A percentile compares a stretch with the other conserved stretches of the same genome.
Evolutionary conservation across 1,284 basidiomycete genomes (phyloP).

Genomic region (Prillingera fragicola): DNA sequence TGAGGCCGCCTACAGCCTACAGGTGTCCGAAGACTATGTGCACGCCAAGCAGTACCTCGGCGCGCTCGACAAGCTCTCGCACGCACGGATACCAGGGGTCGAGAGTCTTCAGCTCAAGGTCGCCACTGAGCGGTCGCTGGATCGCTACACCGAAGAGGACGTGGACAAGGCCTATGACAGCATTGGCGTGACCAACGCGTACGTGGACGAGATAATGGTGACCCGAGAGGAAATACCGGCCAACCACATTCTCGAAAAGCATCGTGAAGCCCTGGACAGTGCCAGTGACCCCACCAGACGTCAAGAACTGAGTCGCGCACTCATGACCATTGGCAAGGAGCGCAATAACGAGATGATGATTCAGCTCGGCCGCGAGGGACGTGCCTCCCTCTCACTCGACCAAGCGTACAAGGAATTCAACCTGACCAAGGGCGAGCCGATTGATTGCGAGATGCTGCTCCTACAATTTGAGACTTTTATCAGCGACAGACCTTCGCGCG

Average conservation of each 20-base stretch:
- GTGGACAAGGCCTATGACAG: slow-evolving; percentile 28
- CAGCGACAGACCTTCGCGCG: slow-evolving; percentile 14
- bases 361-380: slow-evolving; percentile 23
- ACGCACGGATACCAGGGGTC: slow-evolving; percentile 14
- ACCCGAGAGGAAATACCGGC: slow-evolving; percentile 30
- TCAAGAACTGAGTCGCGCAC: slow-evolving; percentile 20
- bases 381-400: slow-evolving; percentile 30
- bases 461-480: slow-evolving; percentile 41
- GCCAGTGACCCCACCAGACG: slow-evolving; percentile 16
- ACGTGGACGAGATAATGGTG: slow-evolving; percentile 25
- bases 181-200: slow-evolving; percentile 25
- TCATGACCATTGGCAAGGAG: slow-evolving; percentile 31
- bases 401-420: slow-evolving; percentile 41
- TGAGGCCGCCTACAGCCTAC: slow-evolving; percentile 32
- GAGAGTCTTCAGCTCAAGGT: slow-evolving; percentile 31
- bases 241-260: slow-evolving; percentile 29
- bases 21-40: slow-evolving; percentile 23
- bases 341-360: slow-evolving; percentile 24
- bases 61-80: slow-evolving; percentile 31
- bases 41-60: slow-evolving; percentile 22
- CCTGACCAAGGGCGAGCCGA: slow-evolving; percentile 25
- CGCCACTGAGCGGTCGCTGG: slow-evolving; percentile 34
- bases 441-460: slow-evolving; percentile 39
- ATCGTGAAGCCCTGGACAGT: slow-evolving; percentile 26
- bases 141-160: slow-evolving; percentile 34